Evolutionary conservation across 768 basidiomycete genomes (phyloP).

Genomic region (Naematelia aurantialba): DNA sequence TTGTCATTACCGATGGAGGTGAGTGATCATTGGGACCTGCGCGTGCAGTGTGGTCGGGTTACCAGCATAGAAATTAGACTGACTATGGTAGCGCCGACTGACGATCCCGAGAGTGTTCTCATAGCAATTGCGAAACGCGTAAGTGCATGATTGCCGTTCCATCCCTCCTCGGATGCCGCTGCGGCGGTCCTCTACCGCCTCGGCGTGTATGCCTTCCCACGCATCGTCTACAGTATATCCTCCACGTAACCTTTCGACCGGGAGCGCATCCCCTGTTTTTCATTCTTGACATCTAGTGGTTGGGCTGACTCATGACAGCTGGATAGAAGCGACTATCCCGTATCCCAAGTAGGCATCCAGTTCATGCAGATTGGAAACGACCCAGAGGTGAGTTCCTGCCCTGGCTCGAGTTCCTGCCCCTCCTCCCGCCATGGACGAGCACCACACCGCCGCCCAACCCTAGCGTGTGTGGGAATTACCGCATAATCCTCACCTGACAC

Average conservation of each 20-base stretch:
- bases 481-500: too few relatives aligned
- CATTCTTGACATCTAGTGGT: background rate
- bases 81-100: slow-evolving; percentile 53
- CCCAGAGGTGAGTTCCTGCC: slow-evolving; percentile 36
- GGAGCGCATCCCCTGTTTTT: background rate
- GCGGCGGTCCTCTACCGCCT: too few relatives aligned
- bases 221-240: too few relatives aligned
- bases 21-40: too few relatives aligned
- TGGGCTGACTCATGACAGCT: slow-evolving; percentile 42
- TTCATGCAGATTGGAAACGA: slow-evolving; percentile 66
- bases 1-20: slow-evolving; percentile 44
- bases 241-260: background rate
- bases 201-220: too few relatives aligned
- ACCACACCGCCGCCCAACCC: too few relatives aligned
- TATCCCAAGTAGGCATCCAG: slow-evolving; percentile 64
- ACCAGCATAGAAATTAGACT: background rate
- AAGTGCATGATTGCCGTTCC: too few relatives aligned
- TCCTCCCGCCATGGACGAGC: slow-evolving; percentile 38
- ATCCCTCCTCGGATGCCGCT: too few relatives aligned
- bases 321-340: slow-evolving; percentile 57
- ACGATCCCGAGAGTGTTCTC: slow-evolving; percentile 51
- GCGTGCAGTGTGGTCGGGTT: too few relatives aligned
- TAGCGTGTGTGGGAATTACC: too few relatives aligned
- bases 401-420: background rate
- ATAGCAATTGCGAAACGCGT: slow-evolving; percentile 51